Conservation (phyloP, 495 filamentous ascomycete species). For the Glarea lozoyensis region DNA sequence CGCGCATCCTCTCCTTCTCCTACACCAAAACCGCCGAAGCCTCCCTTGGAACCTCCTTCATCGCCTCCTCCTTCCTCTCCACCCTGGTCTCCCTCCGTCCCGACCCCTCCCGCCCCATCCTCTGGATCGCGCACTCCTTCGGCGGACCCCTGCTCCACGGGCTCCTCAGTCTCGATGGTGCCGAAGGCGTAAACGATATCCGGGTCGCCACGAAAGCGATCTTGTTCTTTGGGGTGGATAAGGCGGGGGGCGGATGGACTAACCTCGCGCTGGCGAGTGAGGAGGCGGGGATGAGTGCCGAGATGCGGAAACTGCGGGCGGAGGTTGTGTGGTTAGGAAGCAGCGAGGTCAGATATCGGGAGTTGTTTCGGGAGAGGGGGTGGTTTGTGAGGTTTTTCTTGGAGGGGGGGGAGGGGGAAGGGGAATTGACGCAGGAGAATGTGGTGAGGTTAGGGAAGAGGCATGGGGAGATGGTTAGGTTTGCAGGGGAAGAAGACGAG, state of each 20-base stretch:
- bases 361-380: not conserved
- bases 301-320: not conserved
- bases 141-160: not conserved
- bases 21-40: not conserved
- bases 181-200: not conserved
- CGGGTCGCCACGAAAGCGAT: not conserved
- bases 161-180: not conserved
- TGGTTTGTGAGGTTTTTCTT: not conserved
- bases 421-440: not conserved
- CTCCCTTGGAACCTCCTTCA: not conserved
- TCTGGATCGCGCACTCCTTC: not conserved
- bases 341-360: not conserved
- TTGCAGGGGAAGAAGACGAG: not conserved
- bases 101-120: not conserved
- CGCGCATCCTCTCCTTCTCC: not conserved
- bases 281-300: not conserved
- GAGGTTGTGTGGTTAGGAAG: not conserved
- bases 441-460: not conserved
- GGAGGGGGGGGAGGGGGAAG: not conserved
- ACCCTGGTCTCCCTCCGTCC: not conserved
- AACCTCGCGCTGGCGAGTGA: not conserved
- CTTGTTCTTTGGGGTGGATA: not conserved
- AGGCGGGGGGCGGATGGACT: not conserved
- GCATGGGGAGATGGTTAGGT: not conserved
- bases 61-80: not conserved